Base-by-base conservation (phyloP, 2,329 filamentous ascomycete genomes). In the Epichloe scottii region DNA sequence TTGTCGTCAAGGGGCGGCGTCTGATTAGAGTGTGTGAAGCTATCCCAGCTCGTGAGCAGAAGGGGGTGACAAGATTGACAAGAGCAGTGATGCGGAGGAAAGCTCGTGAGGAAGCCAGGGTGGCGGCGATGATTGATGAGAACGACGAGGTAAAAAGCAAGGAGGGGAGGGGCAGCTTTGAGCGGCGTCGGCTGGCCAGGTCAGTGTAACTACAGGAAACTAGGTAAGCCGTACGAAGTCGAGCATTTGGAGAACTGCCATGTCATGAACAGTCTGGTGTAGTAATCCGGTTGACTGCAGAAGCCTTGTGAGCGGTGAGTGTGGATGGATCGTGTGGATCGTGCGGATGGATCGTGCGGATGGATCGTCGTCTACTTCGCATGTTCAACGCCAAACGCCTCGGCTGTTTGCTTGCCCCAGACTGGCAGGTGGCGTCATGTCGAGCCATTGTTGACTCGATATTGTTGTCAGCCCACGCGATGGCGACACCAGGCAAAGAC, bases 51-150 rank as follows among this genome's bases (percentile, higher is more conserved):
- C 21, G 59, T 62, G 68, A 62, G 55, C 71, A 73, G 54, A 85
- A 62, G 58, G 82, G 79, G 60, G 71, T 72, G 53, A 81, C 71
- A 57, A 85, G 65, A 50, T 71, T 72, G 53, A 81, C 71, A 57
- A 85, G 65, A 51, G 74, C 73, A 55, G 72, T 72, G 58, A 87
- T 71, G 61, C 84, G 79, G 57, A 73, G 67, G 62, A 75, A 66
- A 59, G 78, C 70, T 65, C 80, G 74, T 66, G 77, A 72, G 63
- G 77, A 71, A 73, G 84, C 83, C 84, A 88, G 80, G 63, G 78
- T 85, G 76, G 77, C 70, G 69, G 71, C 66, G 62, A 79, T 61
- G 65, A 85, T 74, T 61, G 65, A 85, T 74, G 62, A 85, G 66
- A 58, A 81, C 56, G 59, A 82, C 62, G 60, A 73, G 66, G 57